A percentile compares a stretch with the other conserved stretches of the same genome.
Evolutionary conservation across 139 green algal genomes (phyloP).

Genomic region (Volvox africanus): DNA sequence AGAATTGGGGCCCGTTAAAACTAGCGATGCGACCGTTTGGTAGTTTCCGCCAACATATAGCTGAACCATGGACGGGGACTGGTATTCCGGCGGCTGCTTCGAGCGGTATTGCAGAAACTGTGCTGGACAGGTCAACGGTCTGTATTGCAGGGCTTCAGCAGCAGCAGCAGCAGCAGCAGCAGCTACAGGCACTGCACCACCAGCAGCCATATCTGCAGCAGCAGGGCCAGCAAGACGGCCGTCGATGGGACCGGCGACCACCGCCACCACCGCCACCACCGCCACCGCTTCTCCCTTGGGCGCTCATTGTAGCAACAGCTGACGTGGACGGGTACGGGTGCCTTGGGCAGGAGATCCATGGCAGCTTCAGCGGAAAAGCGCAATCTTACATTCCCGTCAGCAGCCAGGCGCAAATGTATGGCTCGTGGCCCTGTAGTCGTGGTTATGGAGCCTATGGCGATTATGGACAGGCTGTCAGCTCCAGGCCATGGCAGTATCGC

Average conservation of each 20-base stretch:
- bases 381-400: not conserved
- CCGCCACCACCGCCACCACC: not conserved
- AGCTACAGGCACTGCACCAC: too few relatives aligned
- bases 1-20: too few relatives aligned
- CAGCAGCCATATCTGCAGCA: constrained; percentile 8
- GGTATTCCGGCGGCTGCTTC: too few relatives aligned
- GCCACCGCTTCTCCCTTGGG: not conserved
- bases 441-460: not conserved
- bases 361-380: not conserved
- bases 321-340: not conserved
- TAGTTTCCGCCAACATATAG: too few relatives aligned
- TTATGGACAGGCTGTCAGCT: not conserved
- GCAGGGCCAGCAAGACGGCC: not conserved
- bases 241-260: not conserved
- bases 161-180: too few relatives aligned
- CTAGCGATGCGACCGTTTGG: too few relatives aligned
- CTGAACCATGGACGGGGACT: too few relatives aligned
- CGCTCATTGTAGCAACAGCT: not conserved
- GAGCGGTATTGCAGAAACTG: too few relatives aligned
- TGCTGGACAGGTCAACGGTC: too few relatives aligned
- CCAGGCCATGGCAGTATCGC: not conserved
- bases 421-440: not conserved
- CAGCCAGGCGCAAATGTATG: not conserved
- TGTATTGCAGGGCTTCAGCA: too few relatives aligned
- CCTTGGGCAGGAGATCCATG: not conserved